Evolutionary conservation across 371 early-diverging fungal genomes (phyloP), one percentile per base, ranked within the genome.

Genomic region (Smittium mucronatum): DNA sequence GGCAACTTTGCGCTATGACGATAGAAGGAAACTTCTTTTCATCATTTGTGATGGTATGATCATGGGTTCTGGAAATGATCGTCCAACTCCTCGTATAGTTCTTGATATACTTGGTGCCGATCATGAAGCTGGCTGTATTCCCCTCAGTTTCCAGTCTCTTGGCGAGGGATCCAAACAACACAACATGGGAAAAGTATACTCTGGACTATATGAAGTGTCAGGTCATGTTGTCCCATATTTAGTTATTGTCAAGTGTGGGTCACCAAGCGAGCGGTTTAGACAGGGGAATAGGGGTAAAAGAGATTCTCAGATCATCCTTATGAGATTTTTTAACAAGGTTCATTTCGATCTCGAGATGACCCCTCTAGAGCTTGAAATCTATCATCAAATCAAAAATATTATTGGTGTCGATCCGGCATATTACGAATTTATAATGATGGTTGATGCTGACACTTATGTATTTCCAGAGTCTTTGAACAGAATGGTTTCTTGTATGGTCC

Each of bases 231-330:
- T 95, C 5, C 96, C 97, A 0, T 97, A 92, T 73, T 82, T 99
- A 68, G 93, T 97, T 0, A 87, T 99, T 2, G 93, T 91, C 75
- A 99, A 99, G 84, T 87, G 86, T 63, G 98, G 98, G 66, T 86
- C 85, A 34, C 86, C 88, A 0, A 84, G 83, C 25, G 91, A 92
- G 74, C 83, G 85, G 67, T 82, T 84, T 34, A 90, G 88, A 76
- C 88, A 92, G 34, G 97, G 96, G 58, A 99, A 99, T 78, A 83
- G 99, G 57, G 99, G 99, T 71, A 99, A 99, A 85, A 90, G 99
- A 75, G 99, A 99, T 84, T 95, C 97, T 36, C 99, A 99, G 81
- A 88, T 99, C 80, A 90, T 99, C 58, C 88, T 93, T 75, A 99
- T 99, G 99, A 85, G 89, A 59, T 99, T 98, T 84, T 88, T 99